Percentiles rank a stretch among this genome's conserved stretches.
Evolutionary conservation across 371 early-diverging fungal genomes (phyloP).

Genomic region (Mortierella sp.): DNA sequence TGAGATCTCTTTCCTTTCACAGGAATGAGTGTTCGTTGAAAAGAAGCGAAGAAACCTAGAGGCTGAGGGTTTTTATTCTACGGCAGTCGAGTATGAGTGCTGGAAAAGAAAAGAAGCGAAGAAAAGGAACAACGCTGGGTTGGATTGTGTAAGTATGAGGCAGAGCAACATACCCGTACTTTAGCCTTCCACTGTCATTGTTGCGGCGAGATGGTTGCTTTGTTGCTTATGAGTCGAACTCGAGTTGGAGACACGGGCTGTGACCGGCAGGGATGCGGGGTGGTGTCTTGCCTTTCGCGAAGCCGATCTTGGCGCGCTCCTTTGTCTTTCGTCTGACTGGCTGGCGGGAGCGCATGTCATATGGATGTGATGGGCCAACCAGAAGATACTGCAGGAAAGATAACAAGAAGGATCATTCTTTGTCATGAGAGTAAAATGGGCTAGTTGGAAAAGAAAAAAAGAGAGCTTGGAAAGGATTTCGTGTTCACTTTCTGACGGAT

Average conservation of each 20-base stretch:
- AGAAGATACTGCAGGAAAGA: neutral
- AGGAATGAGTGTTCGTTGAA: neutral
- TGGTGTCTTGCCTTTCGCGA: slow-evolving; percentile 7
- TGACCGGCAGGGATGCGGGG: slow-evolving; percentile 1
- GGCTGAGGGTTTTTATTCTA: no score
- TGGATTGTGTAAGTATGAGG: no score
- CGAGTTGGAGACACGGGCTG: neutral
- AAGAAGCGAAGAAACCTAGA: neutral
- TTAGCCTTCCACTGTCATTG: neutral
- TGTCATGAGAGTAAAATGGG: neutral
- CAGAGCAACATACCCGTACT: no score
- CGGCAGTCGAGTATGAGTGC: no score
- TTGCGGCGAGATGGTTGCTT: neutral
- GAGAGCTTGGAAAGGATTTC: neutral
- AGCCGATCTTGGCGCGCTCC: neutral
- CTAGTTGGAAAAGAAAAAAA: neutral
- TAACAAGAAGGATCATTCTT: neutral
- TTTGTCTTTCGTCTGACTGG: neutral
- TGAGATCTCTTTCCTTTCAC: neutral
- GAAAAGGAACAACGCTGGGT: neutral
- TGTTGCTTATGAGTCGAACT: neutral
- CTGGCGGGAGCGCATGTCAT: neutral
- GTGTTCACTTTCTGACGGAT: slow-evolving; percentile 11
- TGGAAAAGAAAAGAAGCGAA: neutral
- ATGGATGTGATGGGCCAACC: neutral